These are phyloP conservation scores for Pulveroboletus sp. DNA, from an alignment of 768 basidiomycete genomes.

Conservation along the genomic window DNA sequence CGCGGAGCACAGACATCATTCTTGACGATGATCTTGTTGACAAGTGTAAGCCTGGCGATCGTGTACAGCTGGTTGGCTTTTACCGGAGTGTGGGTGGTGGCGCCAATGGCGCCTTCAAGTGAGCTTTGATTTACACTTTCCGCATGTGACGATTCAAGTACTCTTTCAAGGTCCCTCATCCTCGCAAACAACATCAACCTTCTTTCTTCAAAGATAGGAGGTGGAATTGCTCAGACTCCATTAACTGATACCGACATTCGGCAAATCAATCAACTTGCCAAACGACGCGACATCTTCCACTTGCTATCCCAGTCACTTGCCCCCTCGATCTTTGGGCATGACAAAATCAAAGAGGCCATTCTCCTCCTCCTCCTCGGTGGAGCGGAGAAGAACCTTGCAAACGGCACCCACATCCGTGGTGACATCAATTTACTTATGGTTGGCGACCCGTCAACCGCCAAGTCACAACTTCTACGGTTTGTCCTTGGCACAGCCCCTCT, in stretches of 20 bases:
- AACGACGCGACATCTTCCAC: constrained; percentile 81
- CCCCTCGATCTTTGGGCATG: constrained; percentile 95
- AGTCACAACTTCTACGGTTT: constrained; percentile 94
- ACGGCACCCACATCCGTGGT: constrained; percentile 98
- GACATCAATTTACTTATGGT: constrained; percentile 99
- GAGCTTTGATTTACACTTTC: constrained; percentile 23
- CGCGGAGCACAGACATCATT: constrained; percentile 93
- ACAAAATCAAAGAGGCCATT: constrained; percentile 93
- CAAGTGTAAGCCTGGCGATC: constrained; percentile 95
- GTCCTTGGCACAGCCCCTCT: constrained; percentile 94
- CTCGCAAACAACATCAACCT: constrained; percentile 94
- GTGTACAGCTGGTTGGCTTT: constrained; percentile 93
- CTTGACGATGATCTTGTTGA: constrained; percentile 97
- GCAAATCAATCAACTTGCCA: constrained; percentile 90
- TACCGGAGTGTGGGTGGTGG: constrained; percentile 95
- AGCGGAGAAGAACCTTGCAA: constrained; percentile 95
- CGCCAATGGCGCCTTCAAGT: constrained; percentile 93
- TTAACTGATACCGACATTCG: constrained; percentile 94
- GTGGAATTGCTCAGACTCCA: constrained; percentile 89
- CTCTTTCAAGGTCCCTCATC: constrained; percentile 71
- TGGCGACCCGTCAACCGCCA: constrained; percentile 98
- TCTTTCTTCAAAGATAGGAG: constrained; percentile 91
- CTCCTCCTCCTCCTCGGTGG: constrained; percentile 92
- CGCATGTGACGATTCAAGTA: constrained; percentile 9
- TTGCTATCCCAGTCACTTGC: constrained; percentile 94